phyloP scores from a whole-genome alignment of 305 asterid species.

The Ilex paraguariensis region DNA sequence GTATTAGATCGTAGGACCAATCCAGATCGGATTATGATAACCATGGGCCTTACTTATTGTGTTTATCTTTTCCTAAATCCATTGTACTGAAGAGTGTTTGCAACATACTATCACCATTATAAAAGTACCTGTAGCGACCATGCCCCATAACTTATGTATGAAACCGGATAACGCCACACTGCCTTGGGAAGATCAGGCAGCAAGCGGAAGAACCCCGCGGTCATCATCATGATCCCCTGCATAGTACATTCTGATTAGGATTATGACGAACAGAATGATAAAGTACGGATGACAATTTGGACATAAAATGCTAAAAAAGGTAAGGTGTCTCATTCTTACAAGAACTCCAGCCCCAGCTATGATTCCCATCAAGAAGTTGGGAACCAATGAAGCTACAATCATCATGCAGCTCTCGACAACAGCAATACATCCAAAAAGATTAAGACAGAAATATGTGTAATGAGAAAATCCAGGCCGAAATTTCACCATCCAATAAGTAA shows the following conservation, averaged over 20 bases:
- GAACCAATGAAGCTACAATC: slow-evolving; percentile 88
- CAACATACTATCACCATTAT: not conserved
- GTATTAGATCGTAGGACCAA: too few species aligned
- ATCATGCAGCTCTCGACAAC: slow-evolving; percentile 96
- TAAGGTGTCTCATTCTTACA: slow-evolving; percentile 34
- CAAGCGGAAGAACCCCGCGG: slow-evolving; percentile 89
- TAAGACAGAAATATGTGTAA: slow-evolving; percentile 64
- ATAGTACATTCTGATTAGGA: not conserved
- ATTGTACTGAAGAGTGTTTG: not conserved
- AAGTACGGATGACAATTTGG: too few species aligned
- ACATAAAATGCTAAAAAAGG: not conserved
- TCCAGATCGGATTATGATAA: too few species aligned
- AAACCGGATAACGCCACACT: slow-evolving; percentile 88
- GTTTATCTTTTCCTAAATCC: too few species aligned
- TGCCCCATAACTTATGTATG: slow-evolving; percentile 69
- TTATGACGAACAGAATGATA: not conserved
- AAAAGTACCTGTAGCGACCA: slow-evolving; percentile 80
- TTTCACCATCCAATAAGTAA: slow-evolving; percentile 75
- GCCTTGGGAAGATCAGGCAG: slow-evolving; percentile 84
- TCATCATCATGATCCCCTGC: slow-evolving; percentile 97
- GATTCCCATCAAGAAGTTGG: slow-evolving; percentile 93
- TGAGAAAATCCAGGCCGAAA: slow-evolving; percentile 51
- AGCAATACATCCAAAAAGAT: slow-evolving; percentile 73
- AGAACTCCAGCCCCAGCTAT: slow-evolving; percentile 90
- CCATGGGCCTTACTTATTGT: too few species aligned